Evolutionary conservation across 2,329 filamentous ascomycete genomes (phyloP).

Genomic region (Colletotrichum sp.): DNA sequence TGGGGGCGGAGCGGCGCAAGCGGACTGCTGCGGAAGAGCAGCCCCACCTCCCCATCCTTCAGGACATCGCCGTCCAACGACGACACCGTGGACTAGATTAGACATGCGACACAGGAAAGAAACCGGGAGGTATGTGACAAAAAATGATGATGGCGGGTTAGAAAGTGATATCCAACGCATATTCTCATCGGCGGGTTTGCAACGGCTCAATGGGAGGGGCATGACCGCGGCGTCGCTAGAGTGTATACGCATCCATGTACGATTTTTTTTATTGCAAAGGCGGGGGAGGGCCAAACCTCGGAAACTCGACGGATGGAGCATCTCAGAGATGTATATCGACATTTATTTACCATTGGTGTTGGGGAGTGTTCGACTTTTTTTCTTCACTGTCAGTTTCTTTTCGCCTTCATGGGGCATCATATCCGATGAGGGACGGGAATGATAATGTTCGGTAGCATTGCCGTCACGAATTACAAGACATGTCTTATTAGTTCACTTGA

Average conservation of each 20-base stretch:
- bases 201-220: not conserved
- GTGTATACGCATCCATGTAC: not conserved
- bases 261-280: not conserved
- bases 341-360: not conserved
- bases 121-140: not conserved
- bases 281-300: not conserved
- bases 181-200: not conserved
- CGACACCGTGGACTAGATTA: constrained; percentile 16
- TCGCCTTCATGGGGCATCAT: not conserved
- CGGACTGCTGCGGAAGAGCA: constrained; percentile 44
- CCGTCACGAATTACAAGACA: not conserved
- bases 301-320: not conserved
- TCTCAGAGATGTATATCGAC: not conserved
- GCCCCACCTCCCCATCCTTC: constrained; percentile 21
- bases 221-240: constrained; percentile 8
- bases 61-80: constrained; percentile 6
- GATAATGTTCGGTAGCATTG: not conserved
- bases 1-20: constrained; percentile 47
- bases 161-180: constrained; percentile 14
- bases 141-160: not conserved
- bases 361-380: not conserved
- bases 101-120: not conserved
- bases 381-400: not conserved
- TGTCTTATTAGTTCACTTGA: not conserved
- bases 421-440: not conserved